These are phyloP conservation scores for Musa troglodytarum DNA, from an alignment of 176 grass and related monocot genomes.

Conservation along the genomic window DNA sequence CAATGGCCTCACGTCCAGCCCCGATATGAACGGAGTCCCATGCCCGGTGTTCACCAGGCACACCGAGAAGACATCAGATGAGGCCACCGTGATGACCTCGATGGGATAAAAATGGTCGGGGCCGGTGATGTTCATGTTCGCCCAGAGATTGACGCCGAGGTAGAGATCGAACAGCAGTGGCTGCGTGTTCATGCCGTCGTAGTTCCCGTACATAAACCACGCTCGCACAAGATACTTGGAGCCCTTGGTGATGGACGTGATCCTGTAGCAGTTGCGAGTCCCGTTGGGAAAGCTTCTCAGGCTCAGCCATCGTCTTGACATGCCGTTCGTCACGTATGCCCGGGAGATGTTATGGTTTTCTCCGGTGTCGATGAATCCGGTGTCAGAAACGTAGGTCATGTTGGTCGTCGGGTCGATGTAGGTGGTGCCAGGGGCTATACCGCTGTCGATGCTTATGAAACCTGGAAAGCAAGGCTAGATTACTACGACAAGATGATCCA, in stretches of 20 bases:
- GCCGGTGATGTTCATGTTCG: constrained; percentile 32
- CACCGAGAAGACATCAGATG: constrained; percentile 29
- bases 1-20: constrained; percentile 38
- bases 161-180: constrained; percentile 30
- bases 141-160: constrained; percentile 37
- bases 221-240: constrained; percentile 29
- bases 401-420: constrained; percentile 12
- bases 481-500: not conserved
- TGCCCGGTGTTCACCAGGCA: constrained; percentile 37
- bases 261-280: constrained; percentile 41
- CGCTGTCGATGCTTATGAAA: constrained; percentile 19
- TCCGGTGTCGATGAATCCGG: constrained; percentile 21
- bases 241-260: constrained; percentile 9
- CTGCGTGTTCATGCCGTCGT: constrained; percentile 10
- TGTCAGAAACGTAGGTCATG: constrained; percentile 25
- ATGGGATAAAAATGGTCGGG: not conserved
- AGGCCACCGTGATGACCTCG: constrained; percentile 24
- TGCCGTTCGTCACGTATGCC: not conserved
- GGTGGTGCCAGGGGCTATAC: not conserved
- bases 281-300: constrained; percentile 33
- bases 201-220: constrained; percentile 41
- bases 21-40: constrained; percentile 49
- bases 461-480: not conserved
- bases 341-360: constrained; percentile 18
- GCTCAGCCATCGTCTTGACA: constrained; percentile 10